These are phyloP conservation scores for Ramularia collo-cygni DNA, from an alignment of 2,329 filamentous ascomycete species.

Conservation along the genomic window DNA sequence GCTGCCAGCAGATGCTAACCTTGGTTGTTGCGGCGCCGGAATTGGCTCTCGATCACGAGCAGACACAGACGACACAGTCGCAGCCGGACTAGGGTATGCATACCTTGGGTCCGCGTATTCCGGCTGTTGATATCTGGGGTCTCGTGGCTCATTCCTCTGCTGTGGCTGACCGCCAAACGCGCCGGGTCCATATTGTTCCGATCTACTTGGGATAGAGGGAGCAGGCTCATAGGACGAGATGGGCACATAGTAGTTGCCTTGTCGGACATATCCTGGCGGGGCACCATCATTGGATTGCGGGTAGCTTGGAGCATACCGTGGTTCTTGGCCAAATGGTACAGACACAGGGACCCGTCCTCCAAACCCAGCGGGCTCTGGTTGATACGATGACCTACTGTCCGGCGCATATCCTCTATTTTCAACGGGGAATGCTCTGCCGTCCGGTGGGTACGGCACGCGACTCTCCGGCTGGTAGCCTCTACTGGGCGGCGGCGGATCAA, in stretches of 20 bases:
- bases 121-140: constrained; percentile 24
- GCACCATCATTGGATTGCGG: constrained; percentile 22
- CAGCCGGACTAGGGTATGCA: constrained; percentile 31
- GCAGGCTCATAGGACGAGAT: constrained; percentile 23
- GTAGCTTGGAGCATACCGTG: constrained; percentile 26
- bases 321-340: constrained; percentile 24
- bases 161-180: constrained; percentile 19
- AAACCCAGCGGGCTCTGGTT: constrained; percentile 19
- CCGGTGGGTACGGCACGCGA: constrained; percentile 17
- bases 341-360: constrained; percentile 22
- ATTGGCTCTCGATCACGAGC: constrained; percentile 25
- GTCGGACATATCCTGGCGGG: constrained; percentile 29
- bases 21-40: constrained; percentile 24
- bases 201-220: constrained; percentile 20
- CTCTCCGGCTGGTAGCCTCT: constrained; percentile 21
- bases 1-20: constrained; percentile 21
- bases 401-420: constrained; percentile 19
- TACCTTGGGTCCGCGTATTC: constrained; percentile 25
- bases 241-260: constrained; percentile 30
- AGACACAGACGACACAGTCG: constrained; percentile 25
- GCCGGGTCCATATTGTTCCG: constrained; percentile 21
- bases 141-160: constrained; percentile 14
- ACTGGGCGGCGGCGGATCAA: constrained; percentile 22
- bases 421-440: constrained; percentile 21
- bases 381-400: constrained; percentile 22